Base-by-base conservation (phyloP, 345 rosid genomes). In the Salix caprea region DNA sequence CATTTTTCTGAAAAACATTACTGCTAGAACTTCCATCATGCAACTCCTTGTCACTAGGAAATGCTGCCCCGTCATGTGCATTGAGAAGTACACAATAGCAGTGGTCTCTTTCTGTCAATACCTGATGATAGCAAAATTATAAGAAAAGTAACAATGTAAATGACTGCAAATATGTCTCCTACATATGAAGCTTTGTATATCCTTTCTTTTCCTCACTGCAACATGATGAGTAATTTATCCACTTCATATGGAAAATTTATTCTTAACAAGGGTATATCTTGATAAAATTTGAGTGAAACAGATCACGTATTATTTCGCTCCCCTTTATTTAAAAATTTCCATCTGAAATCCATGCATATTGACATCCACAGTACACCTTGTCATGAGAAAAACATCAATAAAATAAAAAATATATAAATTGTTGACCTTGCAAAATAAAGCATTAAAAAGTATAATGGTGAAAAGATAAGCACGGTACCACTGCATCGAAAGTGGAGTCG, bases 401-500 rank as follows among this genome's bases (percentile, higher is more conserved):
- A 60, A 4, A 62, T 24, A 40, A 5, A 50, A 30, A 14, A 54
- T 21, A 44, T n/a, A 6, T 4, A 67, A 11, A 24, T 40, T 23
- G 64, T 14, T 24, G 37, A 76, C 26, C 78, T 44, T 42, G 46
- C 13, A 69, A 58, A 34, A 67, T 28, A 21, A 65, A 56, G 23
- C 65, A 54, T 36, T 34, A 12, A 40, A 32, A 74, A 58, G 60
- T 14, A n/a, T 46, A 68, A 30, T 32, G 13, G 36, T 58, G 5
- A 64, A 5, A 24, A 16, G 1, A 16, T 60, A 50, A 60, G 39
- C 19, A 48, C 30, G 61, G 73, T 85, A 92, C 99, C 95, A 91
- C 99, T 23, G 95, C 95, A 85, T 96, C 99, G 85, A 96, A 92
- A 62, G 99, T 92, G 74, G 98, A 93, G 85, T 96, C 98, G 71